A percentile compares a stretch with the other conserved stretches of the same genome.
These are phyloP conservation scores for Phragmites australis DNA, from an alignment of 176 grass and related monocot species.

Conservation along the genomic window DNA sequence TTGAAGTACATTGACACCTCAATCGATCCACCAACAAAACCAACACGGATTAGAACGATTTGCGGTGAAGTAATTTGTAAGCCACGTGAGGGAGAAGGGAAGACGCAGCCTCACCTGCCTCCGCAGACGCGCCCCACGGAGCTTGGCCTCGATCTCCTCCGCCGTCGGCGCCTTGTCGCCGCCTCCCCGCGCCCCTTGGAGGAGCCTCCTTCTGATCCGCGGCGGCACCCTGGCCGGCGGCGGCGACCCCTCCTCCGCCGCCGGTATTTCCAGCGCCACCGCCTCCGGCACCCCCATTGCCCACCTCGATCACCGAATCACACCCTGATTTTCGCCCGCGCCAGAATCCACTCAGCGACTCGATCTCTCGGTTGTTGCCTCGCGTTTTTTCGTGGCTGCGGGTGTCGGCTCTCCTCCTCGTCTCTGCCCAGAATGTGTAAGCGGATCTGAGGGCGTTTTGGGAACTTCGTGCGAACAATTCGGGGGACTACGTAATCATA, in stretches of 20 bases:
- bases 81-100: background rate
- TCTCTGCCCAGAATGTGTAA: background rate
- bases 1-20: background rate
- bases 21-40: background rate
- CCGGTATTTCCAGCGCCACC: constrained; percentile 69
- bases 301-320: constrained; percentile 22
- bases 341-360: background rate
- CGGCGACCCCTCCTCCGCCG: constrained; percentile 44
- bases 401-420: background rate
- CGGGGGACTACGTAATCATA: no score
- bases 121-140: constrained; percentile 66
- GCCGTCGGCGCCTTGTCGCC: constrained; percentile 44
- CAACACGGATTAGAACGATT: background rate
- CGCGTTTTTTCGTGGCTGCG: background rate
- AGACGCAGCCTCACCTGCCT: constrained; percentile 55
- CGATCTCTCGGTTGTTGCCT: background rate
- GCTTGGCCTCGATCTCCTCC: constrained; percentile 84
- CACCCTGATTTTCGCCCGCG: background rate
- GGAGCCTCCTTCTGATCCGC: constrained; percentile 77
- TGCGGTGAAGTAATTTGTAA: background rate
- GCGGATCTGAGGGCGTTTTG: background rate
- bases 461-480: background rate
- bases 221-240: constrained; percentile 56
- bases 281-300: constrained; percentile 49
- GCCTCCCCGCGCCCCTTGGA: background rate